Conservation (phyloP, 208 protist species). For the Kentomonas sorsogonicus region DNA sequence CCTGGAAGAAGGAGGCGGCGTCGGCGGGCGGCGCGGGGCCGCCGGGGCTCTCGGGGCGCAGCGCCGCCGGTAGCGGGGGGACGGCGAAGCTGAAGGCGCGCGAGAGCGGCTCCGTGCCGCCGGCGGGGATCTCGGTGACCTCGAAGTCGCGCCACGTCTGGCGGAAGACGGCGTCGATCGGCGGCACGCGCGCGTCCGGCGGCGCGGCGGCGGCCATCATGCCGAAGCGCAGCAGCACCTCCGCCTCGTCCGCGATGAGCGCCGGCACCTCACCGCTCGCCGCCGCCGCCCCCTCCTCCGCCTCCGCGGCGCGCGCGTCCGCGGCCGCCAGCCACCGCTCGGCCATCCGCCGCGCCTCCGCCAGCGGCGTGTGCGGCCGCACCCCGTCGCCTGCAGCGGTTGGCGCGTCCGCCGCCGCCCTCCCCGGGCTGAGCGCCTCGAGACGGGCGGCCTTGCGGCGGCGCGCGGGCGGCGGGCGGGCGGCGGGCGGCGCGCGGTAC, state of each 20-base stretch:
- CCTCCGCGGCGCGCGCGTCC: slow-evolving; percentile 5
- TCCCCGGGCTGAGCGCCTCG: neutral
- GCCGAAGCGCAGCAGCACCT: slow-evolving; percentile 59
- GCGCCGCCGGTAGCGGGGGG: slow-evolving; percentile 33
- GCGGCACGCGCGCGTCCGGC: neutral
- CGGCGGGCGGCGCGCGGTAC: neutral
- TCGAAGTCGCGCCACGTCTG: slow-evolving; percentile 43
- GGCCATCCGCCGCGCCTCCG: slow-evolving; percentile 24
- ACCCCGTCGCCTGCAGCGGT: neutral
- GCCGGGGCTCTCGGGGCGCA: neutral
- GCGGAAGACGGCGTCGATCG: neutral
- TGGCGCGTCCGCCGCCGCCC: neutral
- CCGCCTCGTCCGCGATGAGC: slow-evolving; percentile 48
- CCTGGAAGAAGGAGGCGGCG: slow-evolving; percentile 53
- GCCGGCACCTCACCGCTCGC: slow-evolving; percentile 10
- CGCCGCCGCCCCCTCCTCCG: slow-evolving; percentile 8
- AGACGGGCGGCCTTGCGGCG: neutral
- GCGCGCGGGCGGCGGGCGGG: neutral
- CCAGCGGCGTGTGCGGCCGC: slow-evolving; percentile 20
- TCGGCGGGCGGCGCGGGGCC: neutral
- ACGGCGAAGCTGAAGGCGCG: slow-evolving; percentile 37
- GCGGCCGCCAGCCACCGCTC: slow-evolving; percentile 7
- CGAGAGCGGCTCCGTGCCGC: slow-evolving; percentile 28
- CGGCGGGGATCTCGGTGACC: slow-evolving; percentile 34
- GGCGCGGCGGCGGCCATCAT: slow-evolving; percentile 60